Evolutionary conservation across 805 yeast genomes (phyloP).

Genomic region (Grigorovia jiainica): DNA sequence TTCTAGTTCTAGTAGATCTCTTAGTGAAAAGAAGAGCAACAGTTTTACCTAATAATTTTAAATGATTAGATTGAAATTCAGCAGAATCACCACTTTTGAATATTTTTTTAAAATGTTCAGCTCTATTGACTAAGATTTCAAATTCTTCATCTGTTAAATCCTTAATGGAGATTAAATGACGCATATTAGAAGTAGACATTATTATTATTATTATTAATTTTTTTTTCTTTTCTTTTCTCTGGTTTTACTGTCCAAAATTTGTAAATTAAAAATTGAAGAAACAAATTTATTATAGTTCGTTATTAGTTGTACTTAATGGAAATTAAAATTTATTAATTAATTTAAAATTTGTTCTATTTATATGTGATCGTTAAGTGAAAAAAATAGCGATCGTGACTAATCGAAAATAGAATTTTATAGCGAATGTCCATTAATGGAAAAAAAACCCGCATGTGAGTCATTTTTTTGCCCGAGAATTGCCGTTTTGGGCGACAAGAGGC

Average conservation of each 20-base stretch:
- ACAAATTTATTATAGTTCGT: constrained; percentile 18
- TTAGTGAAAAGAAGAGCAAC: constrained; percentile 80
- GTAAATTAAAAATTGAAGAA: no score
- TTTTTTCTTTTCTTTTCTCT: no score
- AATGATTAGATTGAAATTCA: constrained; percentile 30
- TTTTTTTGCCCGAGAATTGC: no score
- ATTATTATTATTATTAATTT: neutral
- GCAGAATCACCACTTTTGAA: constrained; percentile 45
- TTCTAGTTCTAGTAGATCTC: constrained; percentile 91
- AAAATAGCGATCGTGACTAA: constrained; percentile 8
- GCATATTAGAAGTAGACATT: constrained; percentile 13
- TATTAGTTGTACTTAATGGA: constrained; percentile 25
- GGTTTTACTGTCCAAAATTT: no score
- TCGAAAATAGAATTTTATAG: neutral
- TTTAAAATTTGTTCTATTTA: constrained; percentile 2
- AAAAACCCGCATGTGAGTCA: constrained; percentile 2
- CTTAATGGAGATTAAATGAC: constrained; percentile 77
- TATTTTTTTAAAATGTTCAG: constrained; percentile 58
- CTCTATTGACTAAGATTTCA: constrained; percentile 59
- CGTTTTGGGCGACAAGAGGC: neutral
- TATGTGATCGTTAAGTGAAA: constrained; percentile 12
- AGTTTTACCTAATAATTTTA: constrained; percentile 66
- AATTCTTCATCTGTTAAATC: constrained; percentile 72
- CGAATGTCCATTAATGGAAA: neutral
- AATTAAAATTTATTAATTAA: constrained; percentile 5